These are phyloP conservation scores for Carex parvula DNA, from an alignment of 176 grass and related monocot genomes.

Conservation along the genomic window DNA sequence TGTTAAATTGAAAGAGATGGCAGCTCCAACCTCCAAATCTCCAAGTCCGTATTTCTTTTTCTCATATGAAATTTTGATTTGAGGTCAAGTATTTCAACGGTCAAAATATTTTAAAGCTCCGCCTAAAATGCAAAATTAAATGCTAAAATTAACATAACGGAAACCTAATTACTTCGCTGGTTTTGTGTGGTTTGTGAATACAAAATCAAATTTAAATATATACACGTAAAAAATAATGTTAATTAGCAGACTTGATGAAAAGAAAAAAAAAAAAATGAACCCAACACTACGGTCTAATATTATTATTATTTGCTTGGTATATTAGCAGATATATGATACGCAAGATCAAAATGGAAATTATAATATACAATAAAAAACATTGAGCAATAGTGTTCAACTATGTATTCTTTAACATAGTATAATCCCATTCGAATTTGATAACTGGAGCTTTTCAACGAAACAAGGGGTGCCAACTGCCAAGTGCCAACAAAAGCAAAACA, in stretches of 20 bases:
- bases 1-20: too few relatives aligned
- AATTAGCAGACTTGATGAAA: not conserved
- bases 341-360: not conserved
- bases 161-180: not conserved
- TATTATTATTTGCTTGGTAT: not conserved
- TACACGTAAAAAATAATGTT: not conserved
- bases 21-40: too few relatives aligned
- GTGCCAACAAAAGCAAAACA: too few relatives aligned
- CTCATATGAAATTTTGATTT: too few relatives aligned
- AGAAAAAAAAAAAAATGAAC: not conserved
- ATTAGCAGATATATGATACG: not conserved
- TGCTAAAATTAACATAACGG: too few relatives aligned
- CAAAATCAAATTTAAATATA: not conserved
- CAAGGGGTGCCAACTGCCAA: too few relatives aligned
- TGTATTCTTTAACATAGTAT: not conserved
- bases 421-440: too few relatives aligned
- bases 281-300: not conserved
- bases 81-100: too few relatives aligned
- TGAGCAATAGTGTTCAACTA: not conserved
- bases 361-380: not conserved
- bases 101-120: too few relatives aligned
- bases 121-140: too few relatives aligned
- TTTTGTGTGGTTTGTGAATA: not conserved
- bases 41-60: too few relatives aligned
- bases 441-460: too few relatives aligned